Evolutionary conservation across 129 eudicot genomes (phyloP).

Genomic region (Artemisia tridentata): DNA sequence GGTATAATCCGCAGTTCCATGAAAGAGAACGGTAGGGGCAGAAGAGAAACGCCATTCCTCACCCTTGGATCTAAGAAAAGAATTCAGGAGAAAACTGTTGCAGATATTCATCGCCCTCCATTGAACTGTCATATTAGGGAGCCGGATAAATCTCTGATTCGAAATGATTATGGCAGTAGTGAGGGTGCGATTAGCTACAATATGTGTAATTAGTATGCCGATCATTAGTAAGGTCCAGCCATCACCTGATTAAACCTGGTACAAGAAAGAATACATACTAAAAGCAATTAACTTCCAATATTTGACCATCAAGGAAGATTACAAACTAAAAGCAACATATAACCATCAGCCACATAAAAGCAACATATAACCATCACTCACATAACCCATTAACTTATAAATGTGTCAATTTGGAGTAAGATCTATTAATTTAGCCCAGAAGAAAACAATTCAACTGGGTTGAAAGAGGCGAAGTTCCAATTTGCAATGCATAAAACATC

Average conservation of each 20-base stretch:
- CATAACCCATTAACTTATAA: too few relatives aligned
- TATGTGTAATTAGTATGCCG: not conserved
- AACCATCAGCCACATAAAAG: not conserved
- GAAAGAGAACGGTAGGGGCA: slow-evolving; percentile 87
- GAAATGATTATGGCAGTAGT: not conserved
- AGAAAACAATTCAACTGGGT: too few relatives aligned
- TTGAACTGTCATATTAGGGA: slow-evolving; percentile 52
- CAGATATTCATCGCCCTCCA: slow-evolving; percentile 86
- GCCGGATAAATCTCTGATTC: not conserved
- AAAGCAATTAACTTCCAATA: not conserved
- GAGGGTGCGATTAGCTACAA: too few relatives aligned
- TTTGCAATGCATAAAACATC: not conserved
- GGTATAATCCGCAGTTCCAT: slow-evolving; percentile 86
- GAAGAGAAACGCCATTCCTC: slow-evolving; percentile 37
- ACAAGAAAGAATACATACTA: slow-evolving; percentile 11
- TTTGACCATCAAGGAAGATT: not conserved
- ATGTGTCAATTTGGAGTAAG: too few relatives aligned
- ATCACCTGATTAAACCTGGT: slow-evolving; percentile 95
- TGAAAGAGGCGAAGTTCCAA: not conserved
- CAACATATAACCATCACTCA: not conserved
- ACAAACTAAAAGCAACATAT: not conserved
- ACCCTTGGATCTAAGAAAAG: slow-evolving; percentile 53
- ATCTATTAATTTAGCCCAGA: too few relatives aligned
- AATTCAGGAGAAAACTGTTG: slow-evolving; percentile 68
- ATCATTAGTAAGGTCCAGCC: slow-evolving; percentile 57